A percentile compares a stretch with the other conserved stretches of the same genome.
Evolutionary conservation across 768 basidiomycete species (phyloP).

Genomic region (Boletus sp.): DNA sequence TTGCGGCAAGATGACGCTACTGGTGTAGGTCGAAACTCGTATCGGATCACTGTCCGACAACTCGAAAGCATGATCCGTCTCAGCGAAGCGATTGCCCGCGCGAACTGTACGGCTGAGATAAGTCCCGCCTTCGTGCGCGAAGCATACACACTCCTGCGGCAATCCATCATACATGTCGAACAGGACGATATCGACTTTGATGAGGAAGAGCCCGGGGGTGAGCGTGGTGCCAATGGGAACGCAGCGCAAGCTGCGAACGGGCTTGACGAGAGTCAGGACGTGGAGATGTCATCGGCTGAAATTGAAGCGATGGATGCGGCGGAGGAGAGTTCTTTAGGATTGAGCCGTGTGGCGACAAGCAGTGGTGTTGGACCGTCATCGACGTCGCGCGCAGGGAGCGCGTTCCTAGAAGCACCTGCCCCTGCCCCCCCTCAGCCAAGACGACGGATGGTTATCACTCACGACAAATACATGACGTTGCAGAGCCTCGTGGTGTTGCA

Average conservation of each 20-base stretch:
- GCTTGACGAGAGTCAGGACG: slow-evolving; percentile 55
- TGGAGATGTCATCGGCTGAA: slow-evolving; percentile 62
- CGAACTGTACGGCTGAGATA: slow-evolving; percentile 97
- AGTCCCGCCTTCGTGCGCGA: slow-evolving; percentile 92
- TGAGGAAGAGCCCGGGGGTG: slow-evolving; percentile 73
- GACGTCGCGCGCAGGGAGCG: slow-evolving; percentile 29
- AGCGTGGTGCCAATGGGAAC: slow-evolving; percentile 40
- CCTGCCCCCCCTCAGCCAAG: slow-evolving; percentile 48
- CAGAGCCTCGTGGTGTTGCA: slow-evolving; percentile 87
- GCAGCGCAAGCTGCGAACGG: slow-evolving; percentile 33
- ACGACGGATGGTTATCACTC: slow-evolving; percentile 87
- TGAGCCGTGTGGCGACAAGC: slow-evolving; percentile 37
- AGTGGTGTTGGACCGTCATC: slow-evolving; percentile 32
- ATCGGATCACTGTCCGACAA: slow-evolving; percentile 96
- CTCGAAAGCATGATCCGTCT: slow-evolving; percentile 98
- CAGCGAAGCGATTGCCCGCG: slow-evolving; percentile 94
- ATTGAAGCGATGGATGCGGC: slow-evolving; percentile 51
- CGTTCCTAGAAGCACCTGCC: slow-evolving; percentile 29
- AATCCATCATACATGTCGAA: slow-evolving; percentile 99
- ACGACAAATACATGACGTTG: slow-evolving; percentile 90
- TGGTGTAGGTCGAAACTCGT: slow-evolving; percentile 86
- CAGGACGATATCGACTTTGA: slow-evolving; percentile 99
- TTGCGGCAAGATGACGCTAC: slow-evolving; percentile 90
- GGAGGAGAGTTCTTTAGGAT: slow-evolving; percentile 45
- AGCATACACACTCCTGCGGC: slow-evolving; percentile 88